Conservation (phyloP, 2,329 filamentous ascomycete species). For the Claviceps sorghi region DNA sequence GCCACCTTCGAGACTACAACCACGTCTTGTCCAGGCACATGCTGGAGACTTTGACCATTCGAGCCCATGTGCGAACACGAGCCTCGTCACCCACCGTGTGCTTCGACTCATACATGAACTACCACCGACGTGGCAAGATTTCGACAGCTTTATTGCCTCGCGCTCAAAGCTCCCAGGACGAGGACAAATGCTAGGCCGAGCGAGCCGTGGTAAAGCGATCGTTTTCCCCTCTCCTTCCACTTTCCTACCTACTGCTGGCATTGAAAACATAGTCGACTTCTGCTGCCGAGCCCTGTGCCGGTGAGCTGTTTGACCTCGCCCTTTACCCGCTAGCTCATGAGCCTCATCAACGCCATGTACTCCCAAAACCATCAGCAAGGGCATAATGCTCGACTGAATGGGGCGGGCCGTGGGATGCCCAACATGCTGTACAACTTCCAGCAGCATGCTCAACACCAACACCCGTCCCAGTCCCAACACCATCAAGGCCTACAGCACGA, state of each 20-base stretch:
- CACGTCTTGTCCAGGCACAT: conserved; percentile 9
- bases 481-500: conserved; percentile 46
- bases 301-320: conserved; percentile 10
- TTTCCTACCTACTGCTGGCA: conserved; percentile 3
- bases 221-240: background rate
- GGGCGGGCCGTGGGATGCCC: conserved; percentile 40
- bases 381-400: conserved; percentile 62
- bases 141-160: conserved; percentile 1
- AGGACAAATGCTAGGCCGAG: conserved; percentile 13
- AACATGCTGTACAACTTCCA: conserved; percentile 57
- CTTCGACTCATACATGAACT: conserved; percentile 19
- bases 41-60: conserved; percentile 9
- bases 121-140: conserved; percentile 9
- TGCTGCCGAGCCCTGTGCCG: conserved; percentile 16
- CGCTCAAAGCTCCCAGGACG: conserved; percentile 2
- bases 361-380: conserved; percentile 57
- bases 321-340: conserved; percentile 8
- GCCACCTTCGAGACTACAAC: conserved; percentile 4
- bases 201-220: conserved; percentile 7
- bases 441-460: conserved; percentile 44
- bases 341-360: conserved; percentile 45
- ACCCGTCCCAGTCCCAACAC: conserved; percentile 50
- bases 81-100: conserved; percentile 17
- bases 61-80: conserved; percentile 27
- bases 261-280: conserved; percentile 10